Conservation (phyloP, 768 basidiomycete genomes). For the Panus rudis region DNA sequence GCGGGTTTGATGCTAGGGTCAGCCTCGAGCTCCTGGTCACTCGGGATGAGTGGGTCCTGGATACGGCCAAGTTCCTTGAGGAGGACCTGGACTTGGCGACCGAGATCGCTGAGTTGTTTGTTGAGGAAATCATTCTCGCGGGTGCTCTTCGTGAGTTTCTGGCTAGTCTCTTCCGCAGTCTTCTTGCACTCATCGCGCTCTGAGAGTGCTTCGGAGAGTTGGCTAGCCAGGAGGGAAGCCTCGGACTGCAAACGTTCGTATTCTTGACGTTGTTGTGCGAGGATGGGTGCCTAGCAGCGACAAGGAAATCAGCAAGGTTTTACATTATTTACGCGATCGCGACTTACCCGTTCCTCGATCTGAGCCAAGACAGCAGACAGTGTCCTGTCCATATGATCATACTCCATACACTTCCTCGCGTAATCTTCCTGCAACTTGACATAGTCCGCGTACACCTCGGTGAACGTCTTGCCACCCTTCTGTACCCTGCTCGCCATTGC, state of each 20-base stretch:
- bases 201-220: slow-evolving; percentile 65
- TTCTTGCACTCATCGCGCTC: slow-evolving; percentile 65
- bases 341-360: slow-evolving; percentile 80
- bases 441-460: slow-evolving; percentile 90
- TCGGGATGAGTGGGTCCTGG: slow-evolving; percentile 76
- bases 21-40: slow-evolving; percentile 51
- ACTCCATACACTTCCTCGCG: slow-evolving; percentile 71
- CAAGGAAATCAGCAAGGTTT: slow-evolving; percentile 1
- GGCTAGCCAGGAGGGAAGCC: slow-evolving; percentile 70
- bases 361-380: slow-evolving; percentile 76
- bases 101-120: slow-evolving; percentile 75
- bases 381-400: slow-evolving; percentile 76
- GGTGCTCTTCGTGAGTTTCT: slow-evolving; percentile 52
- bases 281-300: slow-evolving; percentile 88
- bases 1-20: slow-evolving; percentile 39
- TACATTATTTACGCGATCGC: slow-evolving; percentile 1
- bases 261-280: slow-evolving; percentile 85
- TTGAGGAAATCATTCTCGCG: slow-evolving; percentile 64
- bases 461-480: slow-evolving; percentile 82
- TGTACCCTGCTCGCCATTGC: slow-evolving; percentile 79
- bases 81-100: slow-evolving; percentile 76
- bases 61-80: slow-evolving; percentile 74
- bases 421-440: slow-evolving; percentile 81
- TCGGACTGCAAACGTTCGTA: slow-evolving; percentile 81
- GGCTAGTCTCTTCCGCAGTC: slow-evolving; percentile 49